Evolutionary conservation across 768 basidiomycete genomes (phyloP), one percentile per base, ranked within the genome.

Genomic region (Boletus subparvulus): DNA sequence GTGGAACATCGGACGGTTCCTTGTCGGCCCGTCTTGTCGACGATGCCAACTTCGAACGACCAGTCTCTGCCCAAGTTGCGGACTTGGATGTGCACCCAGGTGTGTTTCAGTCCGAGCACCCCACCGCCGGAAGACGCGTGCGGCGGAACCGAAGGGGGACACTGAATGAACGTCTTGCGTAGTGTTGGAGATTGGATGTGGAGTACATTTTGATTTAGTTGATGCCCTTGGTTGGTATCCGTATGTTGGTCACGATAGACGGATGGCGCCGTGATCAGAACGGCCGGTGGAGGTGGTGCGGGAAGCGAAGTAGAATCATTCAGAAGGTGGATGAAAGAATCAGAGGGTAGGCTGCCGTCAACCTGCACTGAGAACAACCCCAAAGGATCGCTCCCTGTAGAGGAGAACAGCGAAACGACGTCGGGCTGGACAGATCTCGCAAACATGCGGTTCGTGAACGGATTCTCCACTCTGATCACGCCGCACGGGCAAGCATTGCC

Each of bases 161-260:
- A 85, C 9, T 81, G 83, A 36, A 92, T 80, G 64, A 79, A 92
- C 0, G 90, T 88, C 50, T 76, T 84, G 50, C 74, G 79, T 35
- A 90, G 63, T 13, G 85, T 86, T 26, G 90, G 90, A 6, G 88
- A 90, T 64, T 92, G 90, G 47, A 92, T 78, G 59, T 92, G 90
- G 14, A 92, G 78, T 2, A 90, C 88, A 1, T 83, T 86, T 67
- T 90, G 87, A 55, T 77, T 74, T 6, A 90, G 74, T 32, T 65
- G 45, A 56, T 69, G 69, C 10, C 73, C 70, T 50, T 44, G 76
- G 66, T 64, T 77, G 65, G 61, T 65, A 42, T 69, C 65, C 42
- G 61, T 63, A 46, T 56, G 59, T 43, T 62, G 73, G 52, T 73
- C 70, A 14, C 61, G 58, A 52, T 64, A 69, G 35, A 72, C 54